Evolutionary conservation across 2,329 filamentous ascomycete species (phyloP).

Genomic region (Penicillium sp.): DNA sequence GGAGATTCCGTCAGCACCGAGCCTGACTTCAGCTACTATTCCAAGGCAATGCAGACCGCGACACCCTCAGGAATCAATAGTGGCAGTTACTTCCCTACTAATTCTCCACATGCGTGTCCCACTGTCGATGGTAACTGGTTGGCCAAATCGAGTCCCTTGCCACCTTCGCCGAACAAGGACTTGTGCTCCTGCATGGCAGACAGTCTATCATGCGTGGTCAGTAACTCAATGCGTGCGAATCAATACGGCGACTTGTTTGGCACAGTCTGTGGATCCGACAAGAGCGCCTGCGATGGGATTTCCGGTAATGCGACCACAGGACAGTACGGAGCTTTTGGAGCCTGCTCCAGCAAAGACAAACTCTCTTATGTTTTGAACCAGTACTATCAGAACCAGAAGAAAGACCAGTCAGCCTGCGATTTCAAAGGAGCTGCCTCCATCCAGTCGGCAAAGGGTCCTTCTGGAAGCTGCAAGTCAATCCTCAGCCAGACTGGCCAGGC

Average conservation of each 20-base stretch:
- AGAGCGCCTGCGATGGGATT: slow-evolving; percentile 40
- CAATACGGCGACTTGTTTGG: slow-evolving; percentile 64
- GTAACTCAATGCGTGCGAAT: slow-evolving; percentile 33
- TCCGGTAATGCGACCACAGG: slow-evolving; percentile 39
- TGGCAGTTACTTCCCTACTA: not conserved
- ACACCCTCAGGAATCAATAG: slow-evolving; percentile 2
- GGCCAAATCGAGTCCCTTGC: slow-evolving; percentile 62
- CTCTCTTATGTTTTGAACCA: slow-evolving; percentile 4
- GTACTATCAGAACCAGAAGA: slow-evolving; percentile 3
- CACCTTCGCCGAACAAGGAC: slow-evolving; percentile 70
- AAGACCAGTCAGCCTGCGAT: slow-evolving; percentile 1
- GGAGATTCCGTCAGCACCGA: slow-evolving; percentile 58
- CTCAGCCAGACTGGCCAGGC: not conserved
- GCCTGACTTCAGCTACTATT: slow-evolving; percentile 4
- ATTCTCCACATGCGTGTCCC: slow-evolving; percentile 1
- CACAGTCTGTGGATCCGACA: slow-evolving; percentile 40
- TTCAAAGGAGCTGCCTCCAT: slow-evolving; percentile 6
- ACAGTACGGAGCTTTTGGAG: slow-evolving; percentile 43
- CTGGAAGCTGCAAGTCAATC: slow-evolving; percentile 3
- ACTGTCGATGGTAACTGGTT: slow-evolving; percentile 55
- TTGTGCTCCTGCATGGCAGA: slow-evolving; percentile 82
- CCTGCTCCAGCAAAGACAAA: slow-evolving; percentile 2
- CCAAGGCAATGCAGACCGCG: slow-evolving; percentile 1
- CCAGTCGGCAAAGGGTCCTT: not conserved
- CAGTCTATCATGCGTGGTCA: slow-evolving; percentile 65